Evolutionary conservation across 768 basidiomycete species (phyloP).

Genomic region (Infundibulicybe gibba): DNA sequence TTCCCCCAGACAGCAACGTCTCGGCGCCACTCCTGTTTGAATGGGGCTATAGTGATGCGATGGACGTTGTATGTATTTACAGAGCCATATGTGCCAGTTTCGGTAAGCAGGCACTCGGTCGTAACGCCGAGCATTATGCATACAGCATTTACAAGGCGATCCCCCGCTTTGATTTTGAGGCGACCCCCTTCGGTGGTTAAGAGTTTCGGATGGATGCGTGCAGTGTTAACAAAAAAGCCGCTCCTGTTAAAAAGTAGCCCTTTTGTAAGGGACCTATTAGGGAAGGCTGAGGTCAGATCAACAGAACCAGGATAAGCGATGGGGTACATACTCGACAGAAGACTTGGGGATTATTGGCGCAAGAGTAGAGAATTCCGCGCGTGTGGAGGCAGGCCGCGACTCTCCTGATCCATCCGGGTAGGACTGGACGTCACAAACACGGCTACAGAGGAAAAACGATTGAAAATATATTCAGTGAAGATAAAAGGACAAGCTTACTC

Average conservation of each 20-base stretch:
- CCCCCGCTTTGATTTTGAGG: not conserved
- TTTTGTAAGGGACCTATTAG: too few species aligned
- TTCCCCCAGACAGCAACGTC: conserved; percentile 5
- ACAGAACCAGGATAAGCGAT: too few species aligned
- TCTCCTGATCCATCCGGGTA: too few species aligned
- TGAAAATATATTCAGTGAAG: too few species aligned
- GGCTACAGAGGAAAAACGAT: too few species aligned
- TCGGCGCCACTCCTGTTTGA: conserved; percentile 5
- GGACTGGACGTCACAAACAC: too few species aligned
- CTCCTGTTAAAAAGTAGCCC: not conserved
- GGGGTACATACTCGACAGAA: too few species aligned
- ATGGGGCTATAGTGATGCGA: conserved; percentile 4
- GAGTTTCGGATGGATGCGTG: not conserved
- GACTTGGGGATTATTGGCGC: too few species aligned
- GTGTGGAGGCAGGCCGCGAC: too few species aligned
- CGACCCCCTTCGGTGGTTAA: not conserved
- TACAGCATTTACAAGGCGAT: not conserved
- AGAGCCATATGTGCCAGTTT: not conserved
- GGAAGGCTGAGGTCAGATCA: too few species aligned
- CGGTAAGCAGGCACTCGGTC: conserved; percentile 1
- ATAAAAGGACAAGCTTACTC: too few species aligned
- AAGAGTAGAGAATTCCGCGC: too few species aligned
- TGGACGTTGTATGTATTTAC: not conserved
- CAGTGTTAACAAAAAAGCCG: conserved; percentile 1
- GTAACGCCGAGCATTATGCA: conserved; percentile 5